Conservation (phyloP, 441 rosid species). For the Viola pubescens region DNA sequence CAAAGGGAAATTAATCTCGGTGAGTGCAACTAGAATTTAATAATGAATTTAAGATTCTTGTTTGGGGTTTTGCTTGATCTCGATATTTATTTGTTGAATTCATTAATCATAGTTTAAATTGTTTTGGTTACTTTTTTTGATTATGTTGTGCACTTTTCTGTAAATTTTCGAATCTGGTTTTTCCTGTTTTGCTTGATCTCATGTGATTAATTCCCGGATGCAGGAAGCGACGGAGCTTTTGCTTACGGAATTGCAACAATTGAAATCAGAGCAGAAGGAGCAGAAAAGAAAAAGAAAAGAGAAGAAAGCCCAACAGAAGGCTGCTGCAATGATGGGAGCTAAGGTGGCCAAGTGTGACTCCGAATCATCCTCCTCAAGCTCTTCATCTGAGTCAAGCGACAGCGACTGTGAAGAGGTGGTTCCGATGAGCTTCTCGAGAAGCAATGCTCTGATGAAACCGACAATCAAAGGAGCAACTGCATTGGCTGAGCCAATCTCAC, state of each 20-base stretch:
- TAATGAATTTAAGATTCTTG: neutral
- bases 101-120: too few relatives aligned
- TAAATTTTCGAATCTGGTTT: too few relatives aligned
- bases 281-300: neutral
- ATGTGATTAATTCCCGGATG: neutral
- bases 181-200: too few relatives aligned
- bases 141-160: too few relatives aligned
- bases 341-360: neutral
- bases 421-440: slow-evolving; percentile 32
- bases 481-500: slow-evolving; percentile 11
- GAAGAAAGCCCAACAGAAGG: neutral
- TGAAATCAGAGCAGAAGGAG: neutral
- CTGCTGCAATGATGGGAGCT: neutral
- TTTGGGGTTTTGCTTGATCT: too few relatives aligned
- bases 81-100: too few relatives aligned
- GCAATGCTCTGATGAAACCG: neutral
- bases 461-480: neutral
- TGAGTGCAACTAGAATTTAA: slow-evolving; percentile 7
- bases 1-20: slow-evolving; percentile 14
- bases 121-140: too few relatives aligned
- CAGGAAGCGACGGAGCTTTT: neutral
- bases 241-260: neutral
- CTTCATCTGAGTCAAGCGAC: slow-evolving; percentile 22
- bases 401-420: slow-evolving; percentile 28
- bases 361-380: slow-evolving; percentile 2